Evolutionary conservation across 2,329 filamentous ascomycete genomes (phyloP).

Genomic region (Penicillium decumbens): DNA sequence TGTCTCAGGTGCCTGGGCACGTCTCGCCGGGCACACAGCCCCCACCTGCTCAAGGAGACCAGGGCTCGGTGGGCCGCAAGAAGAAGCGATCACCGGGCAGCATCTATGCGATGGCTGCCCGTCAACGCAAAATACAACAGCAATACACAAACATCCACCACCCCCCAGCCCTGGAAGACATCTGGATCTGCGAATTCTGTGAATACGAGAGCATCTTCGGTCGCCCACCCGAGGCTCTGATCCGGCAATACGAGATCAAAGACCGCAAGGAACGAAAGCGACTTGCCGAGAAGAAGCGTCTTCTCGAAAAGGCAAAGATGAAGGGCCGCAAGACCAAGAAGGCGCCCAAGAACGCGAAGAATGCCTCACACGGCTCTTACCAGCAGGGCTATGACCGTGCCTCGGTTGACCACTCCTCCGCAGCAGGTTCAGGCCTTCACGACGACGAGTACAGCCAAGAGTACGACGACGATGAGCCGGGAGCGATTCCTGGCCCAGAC

Average conservation of each 20-base stretch:
- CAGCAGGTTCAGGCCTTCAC: constrained; percentile 40
- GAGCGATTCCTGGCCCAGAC: constrained; percentile 35
- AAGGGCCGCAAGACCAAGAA: constrained; percentile 90
- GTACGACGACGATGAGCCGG: constrained; percentile 50
- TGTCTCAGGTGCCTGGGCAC: constrained; percentile 39
- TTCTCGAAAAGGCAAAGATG: constrained; percentile 89
- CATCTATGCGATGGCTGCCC: constrained; percentile 69
- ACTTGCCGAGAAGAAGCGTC: constrained; percentile 75
- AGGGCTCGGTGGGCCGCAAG: constrained; percentile 54
- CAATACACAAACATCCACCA: constrained; percentile 71
- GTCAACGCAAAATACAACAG: constrained; percentile 71
- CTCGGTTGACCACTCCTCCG: constrained; percentile 37
- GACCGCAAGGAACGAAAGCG: constrained; percentile 79
- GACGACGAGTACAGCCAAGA: constrained; percentile 50
- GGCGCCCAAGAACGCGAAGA: constrained; percentile 61
- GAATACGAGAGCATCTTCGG: constrained; percentile 97
- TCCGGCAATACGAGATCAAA: constrained; percentile 90
- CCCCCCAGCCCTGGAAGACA: constrained; percentile 65
- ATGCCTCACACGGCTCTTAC: constrained; percentile 32
- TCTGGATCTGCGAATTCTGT: constrained; percentile 97
- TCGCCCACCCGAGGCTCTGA: constrained; percentile 74
- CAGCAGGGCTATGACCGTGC: constrained; percentile 42
- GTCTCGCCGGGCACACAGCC: constrained; percentile 21
- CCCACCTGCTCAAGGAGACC: constrained; percentile 39
- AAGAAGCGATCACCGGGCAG: constrained; percentile 63